Evolutionary conservation across 345 rosid genomes (phyloP).

Genomic region (Salix arbutifolia): DNA sequence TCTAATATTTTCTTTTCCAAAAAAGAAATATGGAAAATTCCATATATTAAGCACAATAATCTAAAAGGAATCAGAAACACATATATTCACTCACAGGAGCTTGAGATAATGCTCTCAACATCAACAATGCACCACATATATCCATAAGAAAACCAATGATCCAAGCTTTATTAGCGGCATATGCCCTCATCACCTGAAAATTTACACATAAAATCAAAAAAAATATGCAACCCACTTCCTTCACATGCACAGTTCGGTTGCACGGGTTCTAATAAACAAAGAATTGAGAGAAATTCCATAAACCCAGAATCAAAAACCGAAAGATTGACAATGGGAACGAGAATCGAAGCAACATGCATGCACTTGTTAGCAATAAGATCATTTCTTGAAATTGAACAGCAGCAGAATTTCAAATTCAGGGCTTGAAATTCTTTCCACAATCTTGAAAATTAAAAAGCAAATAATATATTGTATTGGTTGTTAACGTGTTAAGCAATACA

Average conservation of each 20-base stretch:
- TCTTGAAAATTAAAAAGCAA: not conserved
- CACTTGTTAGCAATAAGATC: not conserved
- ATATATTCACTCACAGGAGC: constrained; percentile 67
- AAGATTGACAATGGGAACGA: not conserved
- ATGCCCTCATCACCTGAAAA: constrained; percentile 69
- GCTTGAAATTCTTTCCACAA: not conserved
- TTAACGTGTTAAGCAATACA: not conserved
- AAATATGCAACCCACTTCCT: not conserved
- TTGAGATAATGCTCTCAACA: constrained; percentile 80
- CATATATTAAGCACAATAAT: not conserved
- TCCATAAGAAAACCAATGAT: constrained; percentile 83
- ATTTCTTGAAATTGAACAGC: not conserved
- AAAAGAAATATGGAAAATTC: not conserved
- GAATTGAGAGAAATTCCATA: not conserved
- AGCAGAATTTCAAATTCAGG: not conserved
- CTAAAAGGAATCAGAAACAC: not conserved
- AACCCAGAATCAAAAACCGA: not conserved
- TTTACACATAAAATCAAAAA: not conserved
- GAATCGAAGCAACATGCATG: not conserved
- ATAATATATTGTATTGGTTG: not conserved
- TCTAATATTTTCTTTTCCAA: not conserved
- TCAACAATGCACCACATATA: constrained; percentile 82
- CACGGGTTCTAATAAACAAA: not conserved
- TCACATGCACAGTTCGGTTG: not conserved
- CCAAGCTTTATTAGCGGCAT: constrained; percentile 79